phyloP scores from a whole-genome alignment of 352 stramenopile species.

The Phytopythium mirpurense region DNA sequence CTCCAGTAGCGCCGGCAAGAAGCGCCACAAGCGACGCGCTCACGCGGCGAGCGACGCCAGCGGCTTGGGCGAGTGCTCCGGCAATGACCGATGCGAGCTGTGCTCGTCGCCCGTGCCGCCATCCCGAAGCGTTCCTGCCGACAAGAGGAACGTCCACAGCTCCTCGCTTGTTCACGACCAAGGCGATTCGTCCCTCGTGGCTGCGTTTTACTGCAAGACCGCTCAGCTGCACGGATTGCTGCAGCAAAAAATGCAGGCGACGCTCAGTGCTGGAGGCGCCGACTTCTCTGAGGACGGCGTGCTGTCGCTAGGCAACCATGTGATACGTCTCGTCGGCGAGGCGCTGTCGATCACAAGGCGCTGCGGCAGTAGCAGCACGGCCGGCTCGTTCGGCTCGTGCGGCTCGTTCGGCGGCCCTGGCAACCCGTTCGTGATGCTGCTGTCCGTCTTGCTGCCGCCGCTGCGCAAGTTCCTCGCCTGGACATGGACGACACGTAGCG shows the following conservation, averaged over 20 bases:
- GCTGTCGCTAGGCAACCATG: slow-evolving; percentile 17
- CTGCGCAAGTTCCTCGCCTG: slow-evolving; percentile 56
- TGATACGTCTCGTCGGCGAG: slow-evolving; percentile 21
- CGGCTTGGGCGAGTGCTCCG: not conserved
- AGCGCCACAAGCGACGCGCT: slow-evolving; percentile 1
- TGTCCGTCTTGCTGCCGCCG: slow-evolving; percentile 48
- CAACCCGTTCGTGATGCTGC: slow-evolving; percentile 59
- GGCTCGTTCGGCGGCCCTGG: not conserved
- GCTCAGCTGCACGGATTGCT: slow-evolving; percentile 39
- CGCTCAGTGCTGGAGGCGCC: slow-evolving; percentile 8
- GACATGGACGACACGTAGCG: slow-evolving; percentile 26
- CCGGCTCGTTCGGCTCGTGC: no score
- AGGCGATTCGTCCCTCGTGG: slow-evolving; percentile 10
- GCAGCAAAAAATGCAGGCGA: slow-evolving; percentile 18
- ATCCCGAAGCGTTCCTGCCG: not conserved
- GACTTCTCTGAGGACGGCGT: slow-evolving; percentile 32
- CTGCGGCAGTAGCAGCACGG: slow-evolving; percentile 6
- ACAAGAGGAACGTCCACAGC: slow-evolving; percentile 1
- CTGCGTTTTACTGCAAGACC: slow-evolving; percentile 31
- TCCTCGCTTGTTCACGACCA: not conserved
- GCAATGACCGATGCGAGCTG: slow-evolving; percentile 1
- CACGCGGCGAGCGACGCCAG: not conserved
- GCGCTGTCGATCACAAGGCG: not conserved
- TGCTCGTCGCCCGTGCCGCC: not conserved
- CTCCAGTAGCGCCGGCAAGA: not conserved